Percentiles rank a stretch among this genome's conserved stretches.
phyloP scores from a whole-genome alignment of 2,329 filamentous ascomycete genomes.

The Fusarium graminum region DNA sequence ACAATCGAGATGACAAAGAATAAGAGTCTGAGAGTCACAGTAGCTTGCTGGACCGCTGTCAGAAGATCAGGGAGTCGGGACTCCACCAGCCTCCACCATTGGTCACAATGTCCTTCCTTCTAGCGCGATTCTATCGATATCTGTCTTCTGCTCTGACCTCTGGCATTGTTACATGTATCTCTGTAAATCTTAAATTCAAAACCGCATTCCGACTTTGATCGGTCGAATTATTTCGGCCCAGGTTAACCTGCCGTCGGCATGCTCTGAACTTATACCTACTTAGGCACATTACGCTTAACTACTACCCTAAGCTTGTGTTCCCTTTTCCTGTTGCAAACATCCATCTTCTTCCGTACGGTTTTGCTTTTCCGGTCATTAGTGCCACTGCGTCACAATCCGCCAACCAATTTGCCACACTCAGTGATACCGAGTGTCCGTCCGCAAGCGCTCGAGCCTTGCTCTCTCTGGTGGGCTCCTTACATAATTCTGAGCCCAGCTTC shows the following conservation, averaged over 20 bases:
- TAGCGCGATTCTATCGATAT: slow-evolving; percentile 27
- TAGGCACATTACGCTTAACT: no score
- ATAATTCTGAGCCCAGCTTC: slow-evolving; percentile 42
- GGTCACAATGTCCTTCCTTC: slow-evolving; percentile 17
- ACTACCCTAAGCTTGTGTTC: neutral
- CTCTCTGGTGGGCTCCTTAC: slow-evolving; percentile 24
- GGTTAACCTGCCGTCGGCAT: neutral
- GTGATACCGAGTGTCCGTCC: slow-evolving; percentile 3
- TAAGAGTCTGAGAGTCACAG: neutral
- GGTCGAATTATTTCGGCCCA: neutral
- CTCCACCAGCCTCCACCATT: slow-evolving; percentile 10
- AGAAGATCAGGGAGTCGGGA: slow-evolving; percentile 3
- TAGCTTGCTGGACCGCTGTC: neutral
- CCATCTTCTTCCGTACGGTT: neutral
- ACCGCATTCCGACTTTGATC: slow-evolving; percentile 1
- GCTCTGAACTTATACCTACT: no score
- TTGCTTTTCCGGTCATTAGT: slow-evolving; percentile 3
- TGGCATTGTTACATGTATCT: slow-evolving; percentile 3
- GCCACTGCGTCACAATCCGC: slow-evolving; percentile 32
- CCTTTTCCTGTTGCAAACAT: slow-evolving; percentile 1
- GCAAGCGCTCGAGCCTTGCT: slow-evolving; percentile 15
- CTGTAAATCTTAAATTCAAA: slow-evolving; percentile 7
- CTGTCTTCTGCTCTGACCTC: slow-evolving; percentile 1
- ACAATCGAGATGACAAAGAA: slow-evolving; percentile 12
- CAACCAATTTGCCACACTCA: slow-evolving; percentile 40